Conservation (phyloP, 331 rosid genomes). For the Quercus lobata region DNA sequence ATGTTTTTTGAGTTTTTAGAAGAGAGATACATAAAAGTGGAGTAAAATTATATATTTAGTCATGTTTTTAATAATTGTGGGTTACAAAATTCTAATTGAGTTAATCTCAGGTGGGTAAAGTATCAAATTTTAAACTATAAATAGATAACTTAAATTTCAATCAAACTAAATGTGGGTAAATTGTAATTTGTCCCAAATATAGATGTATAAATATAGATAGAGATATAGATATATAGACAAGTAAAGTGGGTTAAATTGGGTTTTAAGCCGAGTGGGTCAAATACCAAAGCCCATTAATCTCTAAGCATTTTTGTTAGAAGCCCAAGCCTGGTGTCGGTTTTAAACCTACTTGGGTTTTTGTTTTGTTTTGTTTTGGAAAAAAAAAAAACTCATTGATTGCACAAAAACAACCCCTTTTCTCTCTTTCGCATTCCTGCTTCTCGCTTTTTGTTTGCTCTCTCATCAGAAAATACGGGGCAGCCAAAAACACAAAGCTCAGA, state of each 20-base stretch:
- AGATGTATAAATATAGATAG: too few species aligned
- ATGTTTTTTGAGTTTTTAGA: too few species aligned
- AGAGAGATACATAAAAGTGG: too few species aligned
- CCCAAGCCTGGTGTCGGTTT: background rate
- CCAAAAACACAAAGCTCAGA: background rate
- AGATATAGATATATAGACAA: too few species aligned
- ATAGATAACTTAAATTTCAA: fast-evolving
- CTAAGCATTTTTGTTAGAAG: too few species aligned
- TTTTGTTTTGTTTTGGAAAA: background rate
- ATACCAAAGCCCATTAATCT: too few species aligned
- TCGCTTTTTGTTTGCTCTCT: background rate
- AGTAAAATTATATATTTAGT: too few species aligned
- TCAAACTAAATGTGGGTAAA: fast-evolving
- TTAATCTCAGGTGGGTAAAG: fast-evolving
- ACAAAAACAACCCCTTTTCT: background rate
- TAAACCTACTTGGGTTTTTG: background rate
- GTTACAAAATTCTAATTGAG: too few species aligned
- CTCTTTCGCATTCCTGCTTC: background rate
- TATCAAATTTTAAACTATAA: too few species aligned
- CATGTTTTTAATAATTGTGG: fast-evolving
- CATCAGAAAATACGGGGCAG: background rate
- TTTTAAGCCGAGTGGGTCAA: too few species aligned
- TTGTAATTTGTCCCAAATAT: too few species aligned
- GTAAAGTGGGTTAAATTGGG: too few species aligned
- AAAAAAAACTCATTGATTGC: background rate